These are phyloP conservation scores for Ogataea henricii DNA, from an alignment of 805 yeast species.

Conservation along the genomic window DNA sequence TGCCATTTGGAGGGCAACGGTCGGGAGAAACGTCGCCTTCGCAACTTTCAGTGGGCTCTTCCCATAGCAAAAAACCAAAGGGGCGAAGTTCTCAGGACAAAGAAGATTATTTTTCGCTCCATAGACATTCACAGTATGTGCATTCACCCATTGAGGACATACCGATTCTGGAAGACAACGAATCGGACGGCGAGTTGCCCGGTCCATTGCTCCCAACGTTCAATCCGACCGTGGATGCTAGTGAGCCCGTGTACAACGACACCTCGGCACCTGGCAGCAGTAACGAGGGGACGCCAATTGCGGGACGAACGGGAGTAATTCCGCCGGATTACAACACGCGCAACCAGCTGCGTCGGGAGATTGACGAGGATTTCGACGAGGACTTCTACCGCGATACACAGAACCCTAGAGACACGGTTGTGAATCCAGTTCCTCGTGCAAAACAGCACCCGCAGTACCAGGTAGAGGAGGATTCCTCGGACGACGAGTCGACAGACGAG, in stretches of 20 bases:
- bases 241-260: neutral
- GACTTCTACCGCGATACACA: slow-evolving; percentile 31
- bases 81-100: slow-evolving; percentile 1
- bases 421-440: slow-evolving; percentile 8
- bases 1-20: neutral
- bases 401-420: slow-evolving; percentile 4
- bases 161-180: slow-evolving; percentile 36
- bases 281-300: neutral
- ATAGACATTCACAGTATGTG: slow-evolving; percentile 9
- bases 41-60: neutral
- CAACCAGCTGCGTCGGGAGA: slow-evolving; percentile 20
- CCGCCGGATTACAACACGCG: neutral
- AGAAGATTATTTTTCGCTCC: slow-evolving; percentile 13
- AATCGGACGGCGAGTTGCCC: slow-evolving; percentile 25
- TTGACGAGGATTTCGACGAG: slow-evolving; percentile 36
- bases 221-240: slow-evolving; percentile 3
- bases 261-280: neutral
- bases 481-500: slow-evolving; percentile 32
- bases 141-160: slow-evolving; percentile 24
- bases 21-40: slow-evolving; percentile 6
- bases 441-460: slow-evolving; percentile 6
- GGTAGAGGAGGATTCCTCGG: slow-evolving; percentile 24
- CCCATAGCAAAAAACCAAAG: neutral
- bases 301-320: neutral
- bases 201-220: slow-evolving; percentile 33